Percentiles rank a stretch among this genome's conserved stretches.
Conservation (phyloP, 1,139 yeast genomes). For the Arxiozyma slooffiae region DNA sequence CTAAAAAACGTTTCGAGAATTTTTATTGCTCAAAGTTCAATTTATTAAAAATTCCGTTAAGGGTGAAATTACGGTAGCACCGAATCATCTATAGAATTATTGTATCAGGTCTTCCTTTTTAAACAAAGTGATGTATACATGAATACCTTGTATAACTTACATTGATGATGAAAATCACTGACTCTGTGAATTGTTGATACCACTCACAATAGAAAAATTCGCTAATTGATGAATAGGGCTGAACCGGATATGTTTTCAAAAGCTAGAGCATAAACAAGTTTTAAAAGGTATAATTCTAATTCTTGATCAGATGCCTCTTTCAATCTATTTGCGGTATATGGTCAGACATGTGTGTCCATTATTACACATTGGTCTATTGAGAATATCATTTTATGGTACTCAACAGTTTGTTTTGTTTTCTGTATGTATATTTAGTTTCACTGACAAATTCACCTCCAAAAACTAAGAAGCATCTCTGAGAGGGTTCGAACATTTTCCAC, state of each 20-base stretch:
- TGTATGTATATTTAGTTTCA: too few species aligned
- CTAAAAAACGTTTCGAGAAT: slow-evolving; percentile 74
- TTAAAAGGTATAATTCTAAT: slow-evolving; percentile 69
- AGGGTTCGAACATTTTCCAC: too few species aligned
- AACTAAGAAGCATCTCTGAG: too few species aligned
- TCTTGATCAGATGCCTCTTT: slow-evolving; percentile 73
- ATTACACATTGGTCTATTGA: too few species aligned
- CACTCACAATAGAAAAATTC: slow-evolving; percentile 39
- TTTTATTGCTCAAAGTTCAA: slow-evolving; percentile 55
- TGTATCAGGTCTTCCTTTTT: not conserved
- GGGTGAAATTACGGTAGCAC: slow-evolving; percentile 40
- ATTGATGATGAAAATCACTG: slow-evolving; percentile 7
- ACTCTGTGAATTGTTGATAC: slow-evolving; percentile 20
- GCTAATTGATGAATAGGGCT: slow-evolving; percentile 28
- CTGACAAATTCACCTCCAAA: too few species aligned
- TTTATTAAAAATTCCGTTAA: slow-evolving; percentile 71
- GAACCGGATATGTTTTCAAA: slow-evolving; percentile 43
- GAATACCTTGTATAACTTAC: not conserved
- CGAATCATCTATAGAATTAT: not conserved
- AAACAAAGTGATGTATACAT: not conserved
- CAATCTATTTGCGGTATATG: slow-evolving; percentile 81
- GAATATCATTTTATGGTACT: too few species aligned
- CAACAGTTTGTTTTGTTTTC: too few species aligned
- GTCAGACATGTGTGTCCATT: slow-evolving; percentile 49
- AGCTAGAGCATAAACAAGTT: slow-evolving; percentile 84